Base-by-base conservation (phyloP, 1,284 basidiomycete genomes). In the Trichosporon coremiiforme region DNA sequence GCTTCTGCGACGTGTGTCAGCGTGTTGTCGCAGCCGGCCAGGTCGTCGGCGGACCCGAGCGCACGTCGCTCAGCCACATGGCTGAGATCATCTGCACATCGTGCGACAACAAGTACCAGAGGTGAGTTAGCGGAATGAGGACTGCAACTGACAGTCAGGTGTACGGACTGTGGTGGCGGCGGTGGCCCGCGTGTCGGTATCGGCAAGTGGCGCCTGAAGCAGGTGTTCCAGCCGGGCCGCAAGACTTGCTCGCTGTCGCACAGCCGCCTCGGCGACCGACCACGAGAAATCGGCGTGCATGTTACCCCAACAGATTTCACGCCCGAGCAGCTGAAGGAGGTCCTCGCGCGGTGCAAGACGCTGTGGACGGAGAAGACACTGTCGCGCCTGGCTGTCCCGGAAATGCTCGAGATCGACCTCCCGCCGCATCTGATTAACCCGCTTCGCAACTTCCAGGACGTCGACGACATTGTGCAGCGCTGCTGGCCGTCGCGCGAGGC, bases 181-280 rank as follows among this genome's bases (percentile, higher is more conserved):
- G 83, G 84, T 29, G 84, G 84, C 2, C 74, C 79, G 2, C 71
- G 81, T 17, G 74, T 81, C 7, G 84, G 84, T 1, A 84, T 84
- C 29, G 85, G 85, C 5, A 85, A 85, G 75, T 85, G 84, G 84
- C 75, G 85, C 12, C 80, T 80, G 65, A 85, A 85, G 73, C 82
- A 85, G 71, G 80, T 85, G 35, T 85, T 85, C 75, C 80, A 80
- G 53, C 78, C 77, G 3, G 82, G 82, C 5, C 76, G 84, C 33
- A 84, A 84, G 73, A 85, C 85, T 9, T 85, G 85, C 71, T 76
- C 77, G 20, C 74, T 85, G 7, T 80, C 79, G 9, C 85, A 85
- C 68, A 80, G 71, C 33, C 82, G 82, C 36, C 70, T 83, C n/a
- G 82, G 82, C 4, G 80, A 82, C 66, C 73, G 82, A 1, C 76